Evolutionary conservation across 495 filamentous ascomycete genomes (phyloP), one percentile per base, ranked within the genome.

Genomic region (Daldinia bambusicola): DNA sequence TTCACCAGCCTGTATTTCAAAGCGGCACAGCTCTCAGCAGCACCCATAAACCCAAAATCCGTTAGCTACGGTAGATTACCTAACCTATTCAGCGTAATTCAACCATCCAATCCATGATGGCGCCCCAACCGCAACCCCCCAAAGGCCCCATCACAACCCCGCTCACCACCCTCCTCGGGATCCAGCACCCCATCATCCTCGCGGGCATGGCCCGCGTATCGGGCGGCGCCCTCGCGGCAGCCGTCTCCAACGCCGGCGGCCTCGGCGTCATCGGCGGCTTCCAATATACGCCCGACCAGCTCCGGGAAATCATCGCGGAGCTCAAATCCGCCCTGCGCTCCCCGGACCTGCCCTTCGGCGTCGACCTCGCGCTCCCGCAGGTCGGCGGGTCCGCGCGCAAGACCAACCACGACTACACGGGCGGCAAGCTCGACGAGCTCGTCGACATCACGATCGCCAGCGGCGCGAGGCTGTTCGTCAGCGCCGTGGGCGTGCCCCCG

Each of bases 371-470:
- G 1, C 87, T 97, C 2, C 93, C 93, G 1, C 92, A 95, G 78
- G 83, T 97, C 63, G 93, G 93, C 62, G 91, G 91, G 45, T 79
- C 77, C 36, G 93, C 93, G 14, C 87, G 93, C 55, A 90, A 89
- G 74, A 97, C 93, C 6, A 97, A 97, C 81, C 92, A 96, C 81
- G 93, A 96, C 79, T 97, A 97, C 84, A 97, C 93, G 0, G 82
- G 88, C 73, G 93, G 93, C 30, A 89, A 91, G 71, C 87, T 97
- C 12, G 91, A 93, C 77, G 89, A 94, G 77, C 84, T 96, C 26
- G 88, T 96, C 70, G 89, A 92, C 64, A 91, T 95, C 53, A 89
- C 90, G 5, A 91, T 97, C 74, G 83, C 85, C 61, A 89, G 92
- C 72, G 89, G 91, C 30, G 89, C 93, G n/a, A 87, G 82, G 78